Percentiles rank a stretch among this genome's conserved stretches.
phyloP scores from a whole-genome alignment of 208 protist species.

The Crithidia sp. region DNA sequence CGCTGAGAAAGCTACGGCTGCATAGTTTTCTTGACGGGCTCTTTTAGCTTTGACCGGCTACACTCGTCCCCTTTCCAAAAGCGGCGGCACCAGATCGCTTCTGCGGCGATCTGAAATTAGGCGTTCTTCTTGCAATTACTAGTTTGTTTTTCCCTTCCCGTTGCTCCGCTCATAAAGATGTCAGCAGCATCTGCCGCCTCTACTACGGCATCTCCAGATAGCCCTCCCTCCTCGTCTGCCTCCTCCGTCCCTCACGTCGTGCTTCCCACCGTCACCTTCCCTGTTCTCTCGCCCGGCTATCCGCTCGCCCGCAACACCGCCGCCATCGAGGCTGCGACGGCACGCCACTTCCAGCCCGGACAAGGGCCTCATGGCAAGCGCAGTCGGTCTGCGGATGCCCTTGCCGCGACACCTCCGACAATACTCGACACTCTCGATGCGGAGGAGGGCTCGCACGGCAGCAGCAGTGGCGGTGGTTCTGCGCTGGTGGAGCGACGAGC shows the following conservation, averaged over 20 bases:
- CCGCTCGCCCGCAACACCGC: slow-evolving; percentile 18
- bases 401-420: neutral
- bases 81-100: no score
- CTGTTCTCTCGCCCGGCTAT: slow-evolving; percentile 24
- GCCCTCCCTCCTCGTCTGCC: neutral
- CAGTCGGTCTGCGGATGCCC: neutral
- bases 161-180: no score
- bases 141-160: no score
- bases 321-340: slow-evolving; percentile 22
- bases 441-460: slow-evolving; percentile 7
- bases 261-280: slow-evolving; percentile 21
- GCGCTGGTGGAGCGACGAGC: no score
- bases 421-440: slow-evolving; percentile 22
- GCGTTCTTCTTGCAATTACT: no score
- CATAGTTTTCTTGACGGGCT: no score
- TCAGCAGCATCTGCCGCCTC: no score
- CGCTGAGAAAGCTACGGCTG: no score
- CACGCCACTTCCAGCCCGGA: slow-evolving; percentile 19
- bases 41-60: no score
- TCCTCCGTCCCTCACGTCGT: neutral
- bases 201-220: no score
- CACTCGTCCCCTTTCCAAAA: no score
- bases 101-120: no score
- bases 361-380: slow-evolving; percentile 20
- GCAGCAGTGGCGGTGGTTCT: neutral